Evolutionary conservation across 208 protist genomes (phyloP), one percentile per base, ranked within the genome.

Genomic region (Trypanosoma lewisi): DNA sequence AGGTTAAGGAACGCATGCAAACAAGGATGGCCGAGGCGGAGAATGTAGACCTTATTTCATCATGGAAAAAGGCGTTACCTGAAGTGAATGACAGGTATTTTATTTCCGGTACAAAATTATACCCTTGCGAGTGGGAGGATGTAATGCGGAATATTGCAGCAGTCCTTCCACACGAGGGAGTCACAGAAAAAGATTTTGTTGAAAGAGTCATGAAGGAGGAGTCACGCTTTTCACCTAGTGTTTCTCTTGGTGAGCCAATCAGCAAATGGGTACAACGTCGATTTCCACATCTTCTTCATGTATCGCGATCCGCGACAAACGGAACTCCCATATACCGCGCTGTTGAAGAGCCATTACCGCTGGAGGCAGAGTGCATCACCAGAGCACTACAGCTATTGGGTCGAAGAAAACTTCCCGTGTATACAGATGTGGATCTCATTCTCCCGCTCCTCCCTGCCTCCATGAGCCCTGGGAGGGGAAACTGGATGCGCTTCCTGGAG

Each of bases 251-350:
- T 7, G 66, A 63, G 30, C 73, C 70, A 4, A 44, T 91, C 30
- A 69, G 74, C 8, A 23, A 30, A 7, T 88, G 79, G 51, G 48
- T 94, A 30, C 55, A 58, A 17, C 31, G 37, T 4, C 64, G 73
- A 56, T 91, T 84, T 56, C 12, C 69, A 27, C 53, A 70, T 9
- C 39, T 78, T 21, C 3, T 89, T 25, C 25, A 73, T 6, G 62
- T 89, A 4, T 87, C 83, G 14, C 88, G 80, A 30, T 94, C 88
- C 11, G 83, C 71, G 3, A 66, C 76, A 30, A 86, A 61, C n/a
- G 67, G 73, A 2, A 67, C 68, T 50, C 58, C 67, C 5, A 44
- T 91, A 19, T 84, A 85, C 50, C 73, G 66, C 33, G 47, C 17
- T 11, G 50, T 39, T 11, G 49, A 48, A 21, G 57, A 60, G 28